phyloP scores from a whole-genome alignment of 805 yeast species.

The Saturnispora galanensis region DNA sequence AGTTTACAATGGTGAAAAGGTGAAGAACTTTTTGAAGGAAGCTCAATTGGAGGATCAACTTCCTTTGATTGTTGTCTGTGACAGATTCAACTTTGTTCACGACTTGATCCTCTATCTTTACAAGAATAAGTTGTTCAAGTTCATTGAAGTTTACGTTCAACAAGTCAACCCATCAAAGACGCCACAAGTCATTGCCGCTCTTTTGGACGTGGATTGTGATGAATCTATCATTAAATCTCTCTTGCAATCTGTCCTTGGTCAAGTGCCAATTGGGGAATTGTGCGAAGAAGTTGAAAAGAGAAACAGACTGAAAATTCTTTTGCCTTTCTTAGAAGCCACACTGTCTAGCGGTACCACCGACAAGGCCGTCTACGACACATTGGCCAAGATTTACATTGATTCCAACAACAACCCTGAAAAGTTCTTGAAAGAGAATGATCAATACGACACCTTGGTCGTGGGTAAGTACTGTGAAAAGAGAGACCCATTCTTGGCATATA shows the following conservation, averaged over 20 bases:
- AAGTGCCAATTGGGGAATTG: slow-evolving; percentile 83
- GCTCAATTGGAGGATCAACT: slow-evolving; percentile 89
- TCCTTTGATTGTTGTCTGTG: slow-evolving; percentile 94
- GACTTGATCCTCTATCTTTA: slow-evolving; percentile 88
- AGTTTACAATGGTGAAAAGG: slow-evolving; percentile 94
- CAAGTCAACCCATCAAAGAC: slow-evolving; percentile 94
- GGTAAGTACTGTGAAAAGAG: slow-evolving; percentile 99
- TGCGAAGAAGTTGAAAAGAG: slow-evolving; percentile 95
- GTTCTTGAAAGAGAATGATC: slow-evolving; percentile 82
- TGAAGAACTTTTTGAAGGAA: slow-evolving; percentile 93
- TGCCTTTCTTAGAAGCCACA: slow-evolving; percentile 89
- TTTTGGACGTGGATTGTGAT: slow-evolving; percentile 95
- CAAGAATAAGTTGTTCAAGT: slow-evolving; percentile 92
- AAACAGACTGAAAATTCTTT: slow-evolving; percentile 79
- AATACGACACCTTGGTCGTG: slow-evolving; percentile 87
- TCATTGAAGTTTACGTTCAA: slow-evolving; percentile 95
- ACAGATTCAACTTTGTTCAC: slow-evolving; percentile 82
- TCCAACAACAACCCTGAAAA: slow-evolving; percentile 96
- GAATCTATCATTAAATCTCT: slow-evolving; percentile 75
- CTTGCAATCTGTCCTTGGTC: slow-evolving; percentile 79
- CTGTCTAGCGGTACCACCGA: slow-evolving; percentile 78
- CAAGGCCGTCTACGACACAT: slow-evolving; percentile 84
- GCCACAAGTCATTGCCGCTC: slow-evolving; percentile 93
- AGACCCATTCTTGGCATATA: slow-evolving; percentile 96
- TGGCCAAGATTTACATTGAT: slow-evolving; percentile 96